Evolutionary conservation across 2,329 filamentous ascomycete species (phyloP).

Genomic region (Elsinoe australis): DNA sequence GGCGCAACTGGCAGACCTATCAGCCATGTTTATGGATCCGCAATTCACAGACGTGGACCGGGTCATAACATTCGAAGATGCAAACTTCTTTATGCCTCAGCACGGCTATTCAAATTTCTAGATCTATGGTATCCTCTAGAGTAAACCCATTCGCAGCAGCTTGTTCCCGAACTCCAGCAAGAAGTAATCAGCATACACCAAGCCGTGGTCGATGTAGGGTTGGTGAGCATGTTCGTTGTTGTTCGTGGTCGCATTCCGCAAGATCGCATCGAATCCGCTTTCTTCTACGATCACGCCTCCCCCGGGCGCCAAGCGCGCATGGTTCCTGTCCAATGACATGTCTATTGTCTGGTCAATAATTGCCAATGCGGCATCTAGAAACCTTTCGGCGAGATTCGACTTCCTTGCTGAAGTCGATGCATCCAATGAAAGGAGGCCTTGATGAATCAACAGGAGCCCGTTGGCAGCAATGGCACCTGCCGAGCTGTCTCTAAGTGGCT

Average conservation of each 20-base stretch:
- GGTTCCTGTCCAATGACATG: constrained; percentile 1
- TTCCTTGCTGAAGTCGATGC: not conserved
- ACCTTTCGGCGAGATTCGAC: not conserved
- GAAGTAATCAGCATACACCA: constrained; percentile 47
- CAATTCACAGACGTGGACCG: constrained; percentile 1
- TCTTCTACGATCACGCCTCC: constrained; percentile 20
- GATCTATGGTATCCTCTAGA: constrained; percentile 5
- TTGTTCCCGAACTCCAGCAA: constrained; percentile 43
- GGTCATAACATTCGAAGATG: constrained; percentile 6
- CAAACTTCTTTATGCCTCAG: constrained; percentile 10
- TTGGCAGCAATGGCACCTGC: constrained; percentile 38
- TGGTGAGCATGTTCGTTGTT: constrained; percentile 41
- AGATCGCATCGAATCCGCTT: constrained; percentile 38
- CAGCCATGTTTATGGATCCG: constrained; percentile 2
- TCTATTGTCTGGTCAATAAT: not conserved
- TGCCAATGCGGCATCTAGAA: not conserved
- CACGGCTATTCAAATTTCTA: constrained; percentile 5
- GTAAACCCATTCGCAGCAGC: constrained; percentile 30
- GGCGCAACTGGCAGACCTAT: not conserved
- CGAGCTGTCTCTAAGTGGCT: constrained; percentile 31
- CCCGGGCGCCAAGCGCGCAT: not conserved
- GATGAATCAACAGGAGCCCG: constrained; percentile 35
- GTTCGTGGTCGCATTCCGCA: constrained; percentile 42
- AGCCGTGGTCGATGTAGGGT: constrained; percentile 40
- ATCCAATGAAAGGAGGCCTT: constrained; percentile 18